Evolutionary conservation across 345 rosid genomes (phyloP).

Genomic region (Salix caprea): DNA sequence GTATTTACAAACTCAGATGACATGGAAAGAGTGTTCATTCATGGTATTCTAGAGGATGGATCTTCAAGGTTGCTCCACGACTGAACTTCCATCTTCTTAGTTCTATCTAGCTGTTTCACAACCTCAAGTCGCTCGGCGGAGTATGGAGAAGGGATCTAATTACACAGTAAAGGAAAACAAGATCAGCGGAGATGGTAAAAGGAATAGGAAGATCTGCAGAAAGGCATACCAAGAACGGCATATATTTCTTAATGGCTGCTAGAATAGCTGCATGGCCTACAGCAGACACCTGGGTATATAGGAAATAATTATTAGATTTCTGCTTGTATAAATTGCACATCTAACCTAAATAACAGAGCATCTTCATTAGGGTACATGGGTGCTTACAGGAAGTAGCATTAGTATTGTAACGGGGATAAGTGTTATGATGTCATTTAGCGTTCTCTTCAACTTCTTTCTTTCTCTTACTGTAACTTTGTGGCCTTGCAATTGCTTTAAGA

Average conservation of each 20-base stretch:
- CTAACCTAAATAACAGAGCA: not conserved
- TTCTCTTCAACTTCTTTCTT: constrained; percentile 39
- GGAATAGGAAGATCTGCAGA: not conserved
- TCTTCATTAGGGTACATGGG: not conserved
- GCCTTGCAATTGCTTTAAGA: constrained; percentile 42
- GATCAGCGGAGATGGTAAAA: constrained; percentile 10
- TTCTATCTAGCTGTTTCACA: constrained; percentile 51
- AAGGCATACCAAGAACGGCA: constrained; percentile 52
- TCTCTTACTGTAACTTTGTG: constrained; percentile 38
- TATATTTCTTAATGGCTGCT: constrained; percentile 48
- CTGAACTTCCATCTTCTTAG: constrained; percentile 48
- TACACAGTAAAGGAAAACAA: not conserved
- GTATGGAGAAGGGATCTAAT: constrained; percentile 68
- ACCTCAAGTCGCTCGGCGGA: constrained; percentile 47
- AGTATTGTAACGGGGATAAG: constrained; percentile 55
- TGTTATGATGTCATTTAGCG: constrained; percentile 42
- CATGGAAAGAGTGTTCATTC: not conserved
- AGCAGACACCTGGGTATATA: constrained; percentile 45
- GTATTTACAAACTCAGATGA: constrained; percentile 10
- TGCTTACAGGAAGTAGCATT: constrained; percentile 63
- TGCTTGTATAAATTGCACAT: not conserved
- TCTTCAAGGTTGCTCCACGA: constrained; percentile 31
- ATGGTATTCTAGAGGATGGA: not conserved
- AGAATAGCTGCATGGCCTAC: constrained; percentile 63
- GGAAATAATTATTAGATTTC: not conserved